Percentiles rank a stretch among this genome's conserved stretches.
Conservation (phyloP, 2,329 filamentous ascomycete species). For the Ophiocordyceps sinensis region DNA sequence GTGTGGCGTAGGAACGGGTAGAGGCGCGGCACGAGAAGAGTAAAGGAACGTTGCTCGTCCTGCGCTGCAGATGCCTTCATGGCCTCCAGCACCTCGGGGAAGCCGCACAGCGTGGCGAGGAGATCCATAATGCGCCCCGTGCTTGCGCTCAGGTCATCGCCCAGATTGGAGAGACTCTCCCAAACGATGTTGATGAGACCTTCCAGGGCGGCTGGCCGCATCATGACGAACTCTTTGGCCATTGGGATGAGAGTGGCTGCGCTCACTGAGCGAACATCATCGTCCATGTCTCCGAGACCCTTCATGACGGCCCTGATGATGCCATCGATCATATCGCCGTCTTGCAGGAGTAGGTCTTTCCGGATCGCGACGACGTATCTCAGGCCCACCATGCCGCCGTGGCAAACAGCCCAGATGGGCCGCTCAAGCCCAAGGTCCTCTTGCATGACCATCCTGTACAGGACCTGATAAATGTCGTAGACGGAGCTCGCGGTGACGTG, state of each 20-base stretch:
- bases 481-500: conserved; percentile 71
- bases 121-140: conserved; percentile 98
- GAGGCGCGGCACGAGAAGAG: conserved; percentile 77
- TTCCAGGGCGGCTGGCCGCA: conserved; percentile 65
- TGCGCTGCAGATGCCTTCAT: conserved; percentile 83
- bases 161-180: conserved; percentile 93
- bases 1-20: conserved; percentile 96
- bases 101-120: conserved; percentile 86
- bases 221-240: conserved; percentile 81
- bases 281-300: conserved; percentile 77
- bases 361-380: conserved; percentile 90
- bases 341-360: conserved; percentile 77
- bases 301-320: conserved; percentile 90
- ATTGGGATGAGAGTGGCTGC: conserved; percentile 96
- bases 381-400: conserved; percentile 94
- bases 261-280: conserved; percentile 92
- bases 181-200: conserved; percentile 87
- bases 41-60: conserved; percentile 80
- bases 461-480: conserved; percentile 66
- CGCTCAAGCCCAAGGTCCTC: conserved; percentile 59
- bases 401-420: conserved; percentile 85
- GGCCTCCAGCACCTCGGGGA: conserved; percentile 78
- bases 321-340: conserved; percentile 78
- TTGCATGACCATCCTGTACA: conserved; percentile 87
- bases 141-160: conserved; percentile 91